Conservation (phyloP, 2,329 filamentous ascomycete genomes). For the Epichloe sp. region DNA sequence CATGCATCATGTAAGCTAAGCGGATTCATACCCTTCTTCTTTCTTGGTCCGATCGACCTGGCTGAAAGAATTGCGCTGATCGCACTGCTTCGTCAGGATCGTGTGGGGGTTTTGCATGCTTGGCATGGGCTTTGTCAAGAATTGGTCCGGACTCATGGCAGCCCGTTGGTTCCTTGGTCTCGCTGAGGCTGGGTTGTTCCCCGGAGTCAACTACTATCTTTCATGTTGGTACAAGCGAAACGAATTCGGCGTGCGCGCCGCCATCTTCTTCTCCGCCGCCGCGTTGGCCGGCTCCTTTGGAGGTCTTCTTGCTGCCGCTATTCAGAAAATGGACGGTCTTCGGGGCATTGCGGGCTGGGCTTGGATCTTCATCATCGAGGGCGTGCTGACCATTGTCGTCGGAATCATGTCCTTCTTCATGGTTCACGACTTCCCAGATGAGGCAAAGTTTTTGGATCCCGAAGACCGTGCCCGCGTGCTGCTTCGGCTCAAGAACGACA, state of each 20-base stretch:
- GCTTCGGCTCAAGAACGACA: slow-evolving; percentile 54
- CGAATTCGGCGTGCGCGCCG: slow-evolving; percentile 68
- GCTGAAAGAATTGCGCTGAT: neutral
- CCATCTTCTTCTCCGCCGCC: slow-evolving; percentile 74
- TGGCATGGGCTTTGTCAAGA: slow-evolving; percentile 52
- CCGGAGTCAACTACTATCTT: slow-evolving; percentile 67
- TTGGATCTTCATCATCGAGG: slow-evolving; percentile 60
- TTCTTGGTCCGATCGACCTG: neutral
- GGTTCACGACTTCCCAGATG: slow-evolving; percentile 71
- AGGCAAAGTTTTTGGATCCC: slow-evolving; percentile 58
- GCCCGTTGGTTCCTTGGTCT: slow-evolving; percentile 60
- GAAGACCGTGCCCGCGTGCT: slow-evolving; percentile 60
- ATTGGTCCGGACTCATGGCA: slow-evolving; percentile 52
- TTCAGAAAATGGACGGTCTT: slow-evolving; percentile 55
- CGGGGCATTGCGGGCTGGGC: slow-evolving; percentile 44
- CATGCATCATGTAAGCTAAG: slow-evolving; percentile 60
- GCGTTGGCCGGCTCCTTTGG: slow-evolving; percentile 69
- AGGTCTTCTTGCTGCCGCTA: slow-evolving; percentile 59
- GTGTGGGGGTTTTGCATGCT: slow-evolving; percentile 58
- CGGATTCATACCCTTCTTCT: neutral
- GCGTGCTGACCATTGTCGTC: slow-evolving; percentile 54
- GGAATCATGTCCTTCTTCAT: slow-evolving; percentile 61
- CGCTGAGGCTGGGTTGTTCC: slow-evolving; percentile 63
- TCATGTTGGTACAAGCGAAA: slow-evolving; percentile 72
- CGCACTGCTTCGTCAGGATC: slow-evolving; percentile 27